Evolutionary conservation across 257 asterid species (phyloP), one percentile per base, ranked within the genome.

Genomic region (Solanum bukasovii): DNA sequence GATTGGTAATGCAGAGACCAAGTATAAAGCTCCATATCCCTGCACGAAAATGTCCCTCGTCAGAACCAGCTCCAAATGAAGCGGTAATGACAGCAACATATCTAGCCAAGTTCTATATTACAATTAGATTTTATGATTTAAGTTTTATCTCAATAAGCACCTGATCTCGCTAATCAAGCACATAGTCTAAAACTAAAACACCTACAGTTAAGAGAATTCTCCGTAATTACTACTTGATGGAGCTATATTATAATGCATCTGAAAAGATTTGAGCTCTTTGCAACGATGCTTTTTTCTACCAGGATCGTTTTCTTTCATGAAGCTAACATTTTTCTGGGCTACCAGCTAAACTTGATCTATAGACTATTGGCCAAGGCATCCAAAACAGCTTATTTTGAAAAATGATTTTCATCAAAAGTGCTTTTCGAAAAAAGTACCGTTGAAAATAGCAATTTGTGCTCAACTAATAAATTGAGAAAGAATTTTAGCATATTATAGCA

Each of bases 1-100:
- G 87, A 96, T 91, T 35, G 99, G 99, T 91, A 97, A 94, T 71
- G 97, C 99, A 5, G 99, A 92, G 74, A 97, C 93, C 96, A 97
- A 91, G 94, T 97, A 96, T 72, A 97, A 95, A 87, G 99, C 99
- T 91, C 99, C 99, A 71, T 92, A 97, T 88, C 99, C 99, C 99
- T 95, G 96, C 95, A 89, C 10, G 83, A 84, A 82, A 84, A 84
- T 86, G 83, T 72, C 70, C 40, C 68, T 72, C 49, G 84, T 86
- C 88, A 86, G 83, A 70, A 70, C 88, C 84, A 86, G 83, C 79
- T 72, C 88, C 88, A 42, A 27, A 68, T 49, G 70, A 59, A 86
- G 83, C 83, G 86, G 86, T 82, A 82, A 82, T 82, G 86, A 82
- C 68, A 82, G 86, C 83, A 78, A 86, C 83, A 27, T 40, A 85